A percentile compares a stretch with the other conserved stretches of the same genome.
Evolutionary conservation across 352 stramenopile species (phyloP).

Genomic region (Globisporangium acanthophoron): DNA sequence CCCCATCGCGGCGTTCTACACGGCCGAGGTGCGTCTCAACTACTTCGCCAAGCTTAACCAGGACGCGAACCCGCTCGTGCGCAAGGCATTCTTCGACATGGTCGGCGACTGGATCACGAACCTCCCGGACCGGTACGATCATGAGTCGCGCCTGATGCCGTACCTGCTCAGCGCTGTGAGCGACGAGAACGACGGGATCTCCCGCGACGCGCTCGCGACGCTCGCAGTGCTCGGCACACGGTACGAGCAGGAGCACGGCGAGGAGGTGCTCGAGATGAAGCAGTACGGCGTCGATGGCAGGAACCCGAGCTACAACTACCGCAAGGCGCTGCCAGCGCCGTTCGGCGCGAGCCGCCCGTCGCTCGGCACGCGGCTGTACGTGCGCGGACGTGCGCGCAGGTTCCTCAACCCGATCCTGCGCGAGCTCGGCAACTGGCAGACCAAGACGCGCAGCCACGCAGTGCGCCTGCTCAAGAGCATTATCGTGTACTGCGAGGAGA

Average conservation of each 20-base stretch:
- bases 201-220: constrained; percentile 54
- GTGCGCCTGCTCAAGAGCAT: constrained; percentile 87
- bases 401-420: constrained; percentile 88
- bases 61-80: constrained; percentile 79
- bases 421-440: constrained; percentile 92
- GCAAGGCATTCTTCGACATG: constrained; percentile 82
- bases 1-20: constrained; percentile 92
- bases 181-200: constrained; percentile 52
- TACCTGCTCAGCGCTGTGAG: constrained; percentile 91
- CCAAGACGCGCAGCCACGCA: constrained; percentile 71
- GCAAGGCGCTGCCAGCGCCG: constrained; percentile 61
- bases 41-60: constrained; percentile 90
- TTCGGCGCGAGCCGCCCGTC: constrained; percentile 73
- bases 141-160: constrained; percentile 91
- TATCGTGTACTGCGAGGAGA: constrained; percentile 92
- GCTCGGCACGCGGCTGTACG: constrained; percentile 88
- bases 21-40: constrained; percentile 87
- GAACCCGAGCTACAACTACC: constrained; percentile 84
- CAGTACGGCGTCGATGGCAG: constrained; percentile 94
- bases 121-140: constrained; percentile 92
- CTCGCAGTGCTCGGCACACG: constrained; percentile 57
- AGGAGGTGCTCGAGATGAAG: constrained; percentile 90
- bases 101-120: constrained; percentile 87
- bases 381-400: constrained; percentile 82
- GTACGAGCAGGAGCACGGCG: constrained; percentile 63